phyloP scores from a whole-genome alignment of 805 yeast species.

The Vanderwaltozyma tropicalis region DNA sequence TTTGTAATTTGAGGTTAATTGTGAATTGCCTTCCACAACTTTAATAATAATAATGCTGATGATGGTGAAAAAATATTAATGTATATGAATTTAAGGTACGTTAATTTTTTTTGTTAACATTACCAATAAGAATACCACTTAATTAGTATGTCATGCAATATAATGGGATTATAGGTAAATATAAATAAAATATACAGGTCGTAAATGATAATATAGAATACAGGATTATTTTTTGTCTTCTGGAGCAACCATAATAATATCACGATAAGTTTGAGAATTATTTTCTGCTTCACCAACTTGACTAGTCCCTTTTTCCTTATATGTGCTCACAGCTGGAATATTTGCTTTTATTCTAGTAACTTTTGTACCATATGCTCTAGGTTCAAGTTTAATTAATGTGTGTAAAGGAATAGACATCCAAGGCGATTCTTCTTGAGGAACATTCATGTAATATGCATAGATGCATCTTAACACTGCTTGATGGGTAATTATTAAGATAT shows the following conservation, averaged over 20 bases:
- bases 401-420: constrained; percentile 99
- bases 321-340: constrained; percentile 95
- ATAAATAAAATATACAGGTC: no score
- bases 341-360: constrained; percentile 89
- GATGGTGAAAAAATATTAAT: no score
- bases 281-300: constrained; percentile 32
- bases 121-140: no score
- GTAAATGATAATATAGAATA: no score
- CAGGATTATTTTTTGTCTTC: neutral
- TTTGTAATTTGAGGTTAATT: no score
- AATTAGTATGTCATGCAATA: neutral
- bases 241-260: constrained; percentile 1
- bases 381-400: constrained; percentile 86
- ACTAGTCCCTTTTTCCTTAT: constrained; percentile 84
- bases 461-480: constrained; percentile 95
- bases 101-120: no score
- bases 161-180: no score
- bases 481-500: constrained; percentile 89
- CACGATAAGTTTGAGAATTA: neutral
- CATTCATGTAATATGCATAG: constrained; percentile 96
- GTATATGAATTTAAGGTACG: no score
- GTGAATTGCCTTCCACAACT: no score
- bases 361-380: constrained; percentile 83
- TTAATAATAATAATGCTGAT: no score
- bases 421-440: constrained; percentile 93